phyloP scores from a whole-genome alignment of 352 stramenopile genomes.

The Phytophthora citricola region DNA sequence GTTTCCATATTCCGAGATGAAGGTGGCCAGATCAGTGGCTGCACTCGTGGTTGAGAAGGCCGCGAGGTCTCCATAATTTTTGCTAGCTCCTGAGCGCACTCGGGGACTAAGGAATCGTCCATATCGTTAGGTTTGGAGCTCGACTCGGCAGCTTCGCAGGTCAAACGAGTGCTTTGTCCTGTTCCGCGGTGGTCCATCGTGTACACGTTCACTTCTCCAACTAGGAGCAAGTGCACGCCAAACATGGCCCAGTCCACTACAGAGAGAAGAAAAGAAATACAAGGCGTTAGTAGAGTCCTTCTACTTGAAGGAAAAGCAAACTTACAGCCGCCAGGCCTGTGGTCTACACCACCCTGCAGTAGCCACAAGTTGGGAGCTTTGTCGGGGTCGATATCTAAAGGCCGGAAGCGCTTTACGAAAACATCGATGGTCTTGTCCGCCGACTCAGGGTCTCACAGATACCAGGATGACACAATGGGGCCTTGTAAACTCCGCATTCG shows the following conservation, averaged over 20 bases:
- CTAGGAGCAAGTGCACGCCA: neutral
- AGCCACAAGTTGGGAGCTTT: constrained; percentile 43
- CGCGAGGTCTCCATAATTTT: constrained; percentile 44
- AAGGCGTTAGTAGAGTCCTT: neutral
- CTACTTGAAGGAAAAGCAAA: neutral
- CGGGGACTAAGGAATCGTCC: constrained; percentile 12
- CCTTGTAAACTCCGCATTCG: constrained; percentile 31
- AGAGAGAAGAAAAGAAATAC: neutral
- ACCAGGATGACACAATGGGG: constrained; percentile 34
- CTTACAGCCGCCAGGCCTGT: constrained; percentile 29
- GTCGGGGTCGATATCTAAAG: constrained; percentile 2
- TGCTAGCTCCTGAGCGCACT: constrained; percentile 38
- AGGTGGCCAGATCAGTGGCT: constrained; percentile 30
- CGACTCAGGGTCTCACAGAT: constrained; percentile 21
- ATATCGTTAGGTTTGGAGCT: too few relatives aligned
- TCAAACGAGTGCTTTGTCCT: constrained; percentile 30
- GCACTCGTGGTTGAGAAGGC: constrained; percentile 49
- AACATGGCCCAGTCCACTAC: too few relatives aligned
- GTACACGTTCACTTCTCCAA: constrained; percentile 43
- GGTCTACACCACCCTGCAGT: constrained; percentile 38
- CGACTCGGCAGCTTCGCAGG: neutral
- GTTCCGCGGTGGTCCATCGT: constrained; percentile 56
- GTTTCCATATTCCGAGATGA: constrained; percentile 28
- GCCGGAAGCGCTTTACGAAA: constrained; percentile 43
- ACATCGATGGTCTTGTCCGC: constrained; percentile 24